These are phyloP conservation scores for Erodium texanum DNA, from an alignment of 441 rosid genomes.

Conservation along the genomic window DNA sequence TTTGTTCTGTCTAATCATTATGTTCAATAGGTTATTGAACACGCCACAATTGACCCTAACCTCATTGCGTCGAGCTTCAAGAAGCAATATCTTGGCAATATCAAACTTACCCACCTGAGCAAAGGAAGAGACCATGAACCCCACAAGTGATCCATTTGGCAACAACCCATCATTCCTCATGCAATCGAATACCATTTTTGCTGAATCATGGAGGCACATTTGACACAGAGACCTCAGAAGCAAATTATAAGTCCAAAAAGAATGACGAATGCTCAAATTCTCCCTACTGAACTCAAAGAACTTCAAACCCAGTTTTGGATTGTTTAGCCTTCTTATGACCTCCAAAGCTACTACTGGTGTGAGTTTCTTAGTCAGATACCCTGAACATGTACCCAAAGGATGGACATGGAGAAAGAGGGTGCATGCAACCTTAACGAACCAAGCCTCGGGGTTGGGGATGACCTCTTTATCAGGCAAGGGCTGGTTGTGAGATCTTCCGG, in stretches of 20 bases:
- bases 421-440: conserved; percentile 68
- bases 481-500: conserved; percentile 31
- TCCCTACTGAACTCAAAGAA: conserved; percentile 59
- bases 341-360: conserved; percentile 50
- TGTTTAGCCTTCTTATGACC: conserved; percentile 44
- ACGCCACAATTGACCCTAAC: conserved; percentile 28
- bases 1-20: conserved; percentile 38
- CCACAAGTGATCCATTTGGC: conserved; percentile 32
- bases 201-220: conserved; percentile 45
- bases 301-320: conserved; percentile 49
- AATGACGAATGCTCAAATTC: conserved; percentile 41
- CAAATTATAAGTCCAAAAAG: conserved; percentile 43
- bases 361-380: conserved; percentile 44
- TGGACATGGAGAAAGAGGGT: conserved; percentile 39
- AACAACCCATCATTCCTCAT: conserved; percentile 66
- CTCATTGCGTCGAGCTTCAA: conserved; percentile 30
- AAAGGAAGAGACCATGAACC: conserved; percentile 43
- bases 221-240: conserved; percentile 60
- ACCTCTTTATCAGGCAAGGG: conserved; percentile 32
- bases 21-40: conserved; percentile 43
- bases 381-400: conserved; percentile 34
- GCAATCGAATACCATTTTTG: conserved; percentile 32
- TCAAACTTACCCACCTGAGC: conserved; percentile 35
- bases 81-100: conserved; percentile 41
- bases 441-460: conserved; percentile 37